phyloP scores from a whole-genome alignment of 257 asterid species.

The Jacaranda copaia region DNA sequence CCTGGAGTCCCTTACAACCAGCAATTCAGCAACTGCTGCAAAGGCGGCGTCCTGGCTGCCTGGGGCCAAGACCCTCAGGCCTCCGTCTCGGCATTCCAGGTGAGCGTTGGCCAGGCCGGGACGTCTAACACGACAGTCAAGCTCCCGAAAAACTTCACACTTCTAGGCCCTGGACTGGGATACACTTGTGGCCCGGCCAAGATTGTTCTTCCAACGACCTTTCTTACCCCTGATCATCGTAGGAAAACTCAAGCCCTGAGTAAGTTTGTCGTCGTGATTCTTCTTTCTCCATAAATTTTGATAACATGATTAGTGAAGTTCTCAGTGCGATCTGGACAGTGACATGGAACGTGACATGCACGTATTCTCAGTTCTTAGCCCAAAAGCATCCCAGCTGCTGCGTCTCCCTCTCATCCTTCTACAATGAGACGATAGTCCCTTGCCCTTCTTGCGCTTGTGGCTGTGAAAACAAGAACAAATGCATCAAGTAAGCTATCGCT shows the following conservation, averaged over 20 bases:
- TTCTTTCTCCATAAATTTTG: neutral
- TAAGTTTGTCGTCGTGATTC: slow-evolving; percentile 35
- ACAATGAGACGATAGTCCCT: slow-evolving; percentile 72
- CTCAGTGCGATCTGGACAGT: slow-evolving; percentile 44
- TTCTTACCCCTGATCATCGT: slow-evolving; percentile 70
- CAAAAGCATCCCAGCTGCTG: slow-evolving; percentile 75
- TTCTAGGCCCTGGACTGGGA: slow-evolving; percentile 73
- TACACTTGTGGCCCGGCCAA: slow-evolving; percentile 88
- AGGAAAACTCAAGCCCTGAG: slow-evolving; percentile 79
- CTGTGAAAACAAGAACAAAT: slow-evolving; percentile 64
- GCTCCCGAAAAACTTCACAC: slow-evolving; percentile 75
- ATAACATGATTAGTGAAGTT: neutral
- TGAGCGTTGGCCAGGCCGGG: slow-evolving; percentile 78
- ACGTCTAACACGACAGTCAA: slow-evolving; percentile 76
- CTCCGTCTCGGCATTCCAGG: slow-evolving; percentile 65
- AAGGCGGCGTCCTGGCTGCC: slow-evolving; percentile 79
- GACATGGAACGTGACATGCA: slow-evolving; percentile 87
- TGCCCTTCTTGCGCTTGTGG: slow-evolving; percentile 86
- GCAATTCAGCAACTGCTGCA: slow-evolving; percentile 76
- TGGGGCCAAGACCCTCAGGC: slow-evolving; percentile 76
- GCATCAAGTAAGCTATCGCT: slow-evolving; percentile 48
- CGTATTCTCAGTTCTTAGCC: slow-evolving; percentile 75
- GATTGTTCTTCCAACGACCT: slow-evolving; percentile 66
- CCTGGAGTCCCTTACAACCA: slow-evolving; percentile 86
- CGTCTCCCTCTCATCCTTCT: slow-evolving; percentile 76